Evolutionary conservation across 2,329 filamentous ascomycete genomes (phyloP).

Genomic region (Colletotrichum horii): DNA sequence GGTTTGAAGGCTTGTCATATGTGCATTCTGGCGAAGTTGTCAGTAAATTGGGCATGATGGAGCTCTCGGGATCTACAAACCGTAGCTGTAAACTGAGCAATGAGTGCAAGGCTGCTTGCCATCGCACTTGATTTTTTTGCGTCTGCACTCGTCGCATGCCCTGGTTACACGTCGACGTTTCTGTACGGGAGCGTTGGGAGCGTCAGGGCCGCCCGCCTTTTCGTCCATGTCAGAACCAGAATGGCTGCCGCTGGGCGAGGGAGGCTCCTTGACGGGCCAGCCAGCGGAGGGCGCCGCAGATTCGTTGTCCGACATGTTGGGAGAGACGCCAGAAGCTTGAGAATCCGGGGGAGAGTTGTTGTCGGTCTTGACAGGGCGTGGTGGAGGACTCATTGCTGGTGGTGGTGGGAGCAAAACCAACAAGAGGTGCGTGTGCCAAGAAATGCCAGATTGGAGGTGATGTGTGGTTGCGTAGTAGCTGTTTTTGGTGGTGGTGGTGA

Average conservation of each 20-base stretch:
- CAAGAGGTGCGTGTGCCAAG: not conserved
- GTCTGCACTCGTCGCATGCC: constrained; percentile 81
- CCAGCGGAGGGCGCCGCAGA: constrained; percentile 38
- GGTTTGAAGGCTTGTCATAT: constrained; percentile 93
- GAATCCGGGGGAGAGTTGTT: constrained; percentile 13
- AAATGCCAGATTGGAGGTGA: not conserved
- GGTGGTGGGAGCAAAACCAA: not conserved
- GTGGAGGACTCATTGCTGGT: constrained; percentile 21
- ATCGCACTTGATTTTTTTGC: constrained; percentile 89
- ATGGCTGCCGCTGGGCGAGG: constrained; percentile 48
- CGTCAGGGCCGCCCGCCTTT: constrained; percentile 31
- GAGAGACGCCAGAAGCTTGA: constrained; percentile 29
- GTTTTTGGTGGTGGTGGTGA: constrained; percentile 3
- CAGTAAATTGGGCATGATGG: constrained; percentile 12
- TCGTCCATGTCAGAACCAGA: constrained; percentile 48
- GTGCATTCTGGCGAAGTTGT: constrained; percentile 73
- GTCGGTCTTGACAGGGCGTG: constrained; percentile 20
- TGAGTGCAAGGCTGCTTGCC: constrained; percentile 91
- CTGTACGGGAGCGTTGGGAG: constrained; percentile 65
- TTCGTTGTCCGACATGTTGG: constrained; percentile 50
- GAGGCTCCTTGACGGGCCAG: constrained; percentile 38
- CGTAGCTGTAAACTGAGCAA: constrained; percentile 98
- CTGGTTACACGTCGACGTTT: constrained; percentile 80
- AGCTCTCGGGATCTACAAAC: constrained; percentile 56
- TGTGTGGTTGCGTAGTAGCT: constrained; percentile 23